A percentile compares a stretch with the other conserved stretches of the same genome.
phyloP scores from a whole-genome alignment of 192 early-diverging fungal species.

The Powellomyces hirtus region DNA sequence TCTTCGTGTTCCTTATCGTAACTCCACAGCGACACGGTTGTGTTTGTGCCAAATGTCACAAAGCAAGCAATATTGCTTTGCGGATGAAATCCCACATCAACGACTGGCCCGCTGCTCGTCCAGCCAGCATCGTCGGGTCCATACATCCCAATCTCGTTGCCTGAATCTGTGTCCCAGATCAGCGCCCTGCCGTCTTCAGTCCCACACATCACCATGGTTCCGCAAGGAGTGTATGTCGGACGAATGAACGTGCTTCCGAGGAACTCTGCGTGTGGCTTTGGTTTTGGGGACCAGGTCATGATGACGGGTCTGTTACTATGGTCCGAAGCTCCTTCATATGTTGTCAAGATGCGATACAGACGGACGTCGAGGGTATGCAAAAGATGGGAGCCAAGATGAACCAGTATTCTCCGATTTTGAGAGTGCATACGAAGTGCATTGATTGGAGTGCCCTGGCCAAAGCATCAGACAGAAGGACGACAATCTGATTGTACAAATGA shows the following conservation, averaged over 20 bases:
- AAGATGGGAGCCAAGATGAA: constrained; percentile 22
- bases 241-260: neutral
- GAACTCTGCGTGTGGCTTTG: neutral
- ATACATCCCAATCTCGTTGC: neutral
- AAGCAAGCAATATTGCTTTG: constrained; percentile 28
- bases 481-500: neutral
- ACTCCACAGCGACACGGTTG: constrained; percentile 1
- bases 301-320: neutral
- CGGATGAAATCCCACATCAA: constrained; percentile 44
- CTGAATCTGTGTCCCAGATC: constrained; percentile 44
- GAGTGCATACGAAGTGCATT: constrained; percentile 36
- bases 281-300: neutral
- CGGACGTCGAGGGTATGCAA: constrained; percentile 42
- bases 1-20: neutral
- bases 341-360: constrained; percentile 37
- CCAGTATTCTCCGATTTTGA: constrained; percentile 33
- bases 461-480: neutral
- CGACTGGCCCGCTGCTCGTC: neutral
- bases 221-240: constrained; percentile 42
- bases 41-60: neutral
- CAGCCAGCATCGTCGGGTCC: neutral
- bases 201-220: constrained; percentile 32
- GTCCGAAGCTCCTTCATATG: constrained; percentile 11
- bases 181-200: constrained; percentile 25
- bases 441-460: constrained; percentile 22